Percentiles rank a stretch among this genome's conserved stretches.
These are phyloP conservation scores for Mycena sp. DNA, from an alignment of 1,284 basidiomycete genomes.

Conservation along the genomic window DNA sequence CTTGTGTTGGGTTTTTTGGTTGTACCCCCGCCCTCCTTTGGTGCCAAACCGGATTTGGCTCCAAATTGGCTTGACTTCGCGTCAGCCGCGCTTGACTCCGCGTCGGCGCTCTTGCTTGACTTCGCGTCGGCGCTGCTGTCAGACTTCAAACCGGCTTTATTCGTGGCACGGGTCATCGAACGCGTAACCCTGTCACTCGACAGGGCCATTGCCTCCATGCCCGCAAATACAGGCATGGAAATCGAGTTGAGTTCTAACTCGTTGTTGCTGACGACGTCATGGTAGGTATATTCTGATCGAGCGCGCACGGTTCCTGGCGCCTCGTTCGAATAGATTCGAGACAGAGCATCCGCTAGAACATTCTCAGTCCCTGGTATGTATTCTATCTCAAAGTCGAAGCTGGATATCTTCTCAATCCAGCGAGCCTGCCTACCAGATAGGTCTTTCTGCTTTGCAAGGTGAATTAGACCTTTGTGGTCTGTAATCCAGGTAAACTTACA, in stretches of 20 bases:
- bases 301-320: slow-evolving; percentile 29
- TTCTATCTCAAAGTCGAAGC: slow-evolving; percentile 28
- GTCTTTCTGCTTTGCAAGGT: slow-evolving; percentile 26
- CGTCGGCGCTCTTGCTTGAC: no score
- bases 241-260: background rate
- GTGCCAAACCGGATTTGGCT: slow-evolving; percentile 15
- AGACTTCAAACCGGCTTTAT: no score
- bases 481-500: slow-evolving; percentile 35
- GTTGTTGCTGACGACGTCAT: slow-evolving; percentile 1
- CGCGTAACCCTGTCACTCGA: background rate
- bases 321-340: slow-evolving; percentile 21
- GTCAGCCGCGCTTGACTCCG: no score
- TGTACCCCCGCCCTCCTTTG: slow-evolving; percentile 34
- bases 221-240: slow-evolving; percentile 25
- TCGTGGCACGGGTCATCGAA: background rate
- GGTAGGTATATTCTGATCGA: slow-evolving; percentile 22
- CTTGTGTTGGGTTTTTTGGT: background rate
- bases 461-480: slow-evolving; percentile 39
- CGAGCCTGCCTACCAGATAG: slow-evolving; percentile 37
- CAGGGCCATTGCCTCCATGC: slow-evolving; percentile 19
- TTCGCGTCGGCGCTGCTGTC: no score
- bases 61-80: no score
- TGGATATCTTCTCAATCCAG: slow-evolving; percentile 40
- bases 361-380: slow-evolving; percentile 31
- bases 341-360: slow-evolving; percentile 14